Evolutionary conservation across 169 alveolate species (phyloP), one percentile per base, ranked within the genome.

Genomic region (Eimeria necatrix): DNA sequence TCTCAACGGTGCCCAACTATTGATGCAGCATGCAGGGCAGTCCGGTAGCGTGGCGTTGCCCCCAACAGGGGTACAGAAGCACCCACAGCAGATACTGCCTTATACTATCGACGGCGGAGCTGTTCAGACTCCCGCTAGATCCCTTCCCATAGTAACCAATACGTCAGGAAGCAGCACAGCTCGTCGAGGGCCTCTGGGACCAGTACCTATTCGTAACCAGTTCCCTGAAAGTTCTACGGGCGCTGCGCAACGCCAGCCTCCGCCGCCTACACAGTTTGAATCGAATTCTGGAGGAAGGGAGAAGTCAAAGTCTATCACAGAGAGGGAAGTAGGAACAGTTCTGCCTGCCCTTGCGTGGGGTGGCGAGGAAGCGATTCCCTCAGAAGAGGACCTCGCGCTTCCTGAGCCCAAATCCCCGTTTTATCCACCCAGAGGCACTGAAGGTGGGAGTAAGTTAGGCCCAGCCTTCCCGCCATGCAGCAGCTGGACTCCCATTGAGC

Each of bases 1-100:
- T 41, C 93, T 85, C n/a, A 85, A 85, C 51, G 93, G 93, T 18
- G 93, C 93, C 52, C 93, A 59, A 80, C 18, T 85, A 60, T 46
- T 85, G 46, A 85, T 85, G 93, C 93, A 85, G 93, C 93, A 85
- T 22, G 93, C 81, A 20, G 93, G 93, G 10, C 93, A 85, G 46
- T 81, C 49, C 7, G 83, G 81, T 22, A 61, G 81, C 51, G 81
- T 85, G 46, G 46, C 93, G 10, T 2, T 85, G 32, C 81, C 81
- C 20, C 83, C 59, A 9, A 32, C 49, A 61, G 81, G 64, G 61
- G 81, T 73, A 46, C 93, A 85, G 81, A 61, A 59, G 51, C 93
- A 59, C 9, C 81, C 93, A 6, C 64, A 53, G 18, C 93, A 85
- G 64, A 53, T 85, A 48, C 46, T 85, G 81, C 93, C 93, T n/a